Conservation (phyloP, 2,329 filamentous ascomycete species). For the Colletotrichum kahawae region DNA sequence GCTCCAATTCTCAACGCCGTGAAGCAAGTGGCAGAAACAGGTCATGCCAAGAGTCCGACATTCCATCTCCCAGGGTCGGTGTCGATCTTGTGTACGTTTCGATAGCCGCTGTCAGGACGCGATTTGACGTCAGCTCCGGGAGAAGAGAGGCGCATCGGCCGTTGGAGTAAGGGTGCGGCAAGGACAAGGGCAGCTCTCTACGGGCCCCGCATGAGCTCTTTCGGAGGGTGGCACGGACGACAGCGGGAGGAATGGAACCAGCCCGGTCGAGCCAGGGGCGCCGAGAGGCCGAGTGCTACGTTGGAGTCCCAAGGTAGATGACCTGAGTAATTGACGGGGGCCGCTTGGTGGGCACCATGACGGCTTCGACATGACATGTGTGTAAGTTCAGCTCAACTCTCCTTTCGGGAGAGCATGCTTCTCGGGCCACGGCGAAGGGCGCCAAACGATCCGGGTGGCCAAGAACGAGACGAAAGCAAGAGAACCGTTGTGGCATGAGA, state of each 20-base stretch:
- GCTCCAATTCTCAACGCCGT: neutral
- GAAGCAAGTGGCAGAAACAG: neutral
- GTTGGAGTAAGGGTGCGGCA: neutral
- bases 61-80: neutral
- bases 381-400: neutral
- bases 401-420: neutral
- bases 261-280: slow-evolving; percentile 9
- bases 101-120: neutral
- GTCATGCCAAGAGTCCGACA: neutral
- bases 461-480: neutral
- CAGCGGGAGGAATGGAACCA: slow-evolving; percentile 5
- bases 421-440: neutral
- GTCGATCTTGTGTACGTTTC: neutral
- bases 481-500: neutral
- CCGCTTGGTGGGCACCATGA: neutral
- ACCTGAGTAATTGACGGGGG: neutral
- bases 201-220: slow-evolving; percentile 19
- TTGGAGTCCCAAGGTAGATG: neutral
- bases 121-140: neutral
- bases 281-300: slow-evolving; percentile 12
- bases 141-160: neutral
- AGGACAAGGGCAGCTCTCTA: slow-evolving; percentile 10
- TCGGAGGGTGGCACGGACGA: slow-evolving; percentile 14
- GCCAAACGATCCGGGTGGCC: neutral
- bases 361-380: neutral